phyloP scores from a whole-genome alignment of 345 rosid species.

The Lepidium sativum region DNA sequence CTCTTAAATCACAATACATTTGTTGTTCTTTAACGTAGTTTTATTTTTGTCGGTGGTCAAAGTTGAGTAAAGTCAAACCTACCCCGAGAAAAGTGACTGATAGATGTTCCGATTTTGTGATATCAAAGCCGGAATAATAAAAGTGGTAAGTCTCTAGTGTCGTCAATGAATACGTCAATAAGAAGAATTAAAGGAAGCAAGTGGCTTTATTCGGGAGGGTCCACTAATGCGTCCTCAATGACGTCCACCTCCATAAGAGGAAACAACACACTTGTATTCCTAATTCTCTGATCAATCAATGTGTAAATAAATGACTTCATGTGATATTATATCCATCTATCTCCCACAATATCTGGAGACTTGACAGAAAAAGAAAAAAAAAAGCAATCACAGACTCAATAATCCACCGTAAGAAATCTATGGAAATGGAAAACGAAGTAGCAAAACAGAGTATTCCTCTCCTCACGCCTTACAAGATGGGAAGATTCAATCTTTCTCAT shows the following conservation, averaged over 20 bases:
- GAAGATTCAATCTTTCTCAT: slow-evolving; percentile 20
- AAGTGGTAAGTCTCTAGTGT: neutral
- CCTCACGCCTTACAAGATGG: slow-evolving; percentile 10
- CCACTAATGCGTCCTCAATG: slow-evolving; percentile 12
- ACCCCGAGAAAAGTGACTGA: too few relatives aligned
- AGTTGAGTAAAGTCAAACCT: neutral
- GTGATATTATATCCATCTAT: neutral
- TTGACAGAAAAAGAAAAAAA: neutral
- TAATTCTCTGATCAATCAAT: neutral
- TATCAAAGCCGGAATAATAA: too few relatives aligned
- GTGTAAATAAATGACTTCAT: neutral
- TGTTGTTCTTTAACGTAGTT: too few relatives aligned
- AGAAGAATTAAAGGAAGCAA: neutral
- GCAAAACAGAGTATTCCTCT: slow-evolving; percentile 8
- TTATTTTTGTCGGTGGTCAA: neutral
- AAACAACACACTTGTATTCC: neutral
- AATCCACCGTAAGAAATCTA: too few relatives aligned
- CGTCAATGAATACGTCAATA: slow-evolving; percentile 16
- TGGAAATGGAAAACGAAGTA: slow-evolving; percentile 5
- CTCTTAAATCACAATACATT: too few relatives aligned
- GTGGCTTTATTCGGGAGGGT: neutral
- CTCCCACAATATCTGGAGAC: neutral
- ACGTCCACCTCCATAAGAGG: neutral
- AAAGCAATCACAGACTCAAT: neutral
- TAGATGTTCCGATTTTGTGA: too few relatives aligned